Percentiles rank a stretch among this genome's conserved stretches.
Conservation (phyloP, 2,329 filamentous ascomycete genomes). For the Cercospora zeae-maydis region DNA sequence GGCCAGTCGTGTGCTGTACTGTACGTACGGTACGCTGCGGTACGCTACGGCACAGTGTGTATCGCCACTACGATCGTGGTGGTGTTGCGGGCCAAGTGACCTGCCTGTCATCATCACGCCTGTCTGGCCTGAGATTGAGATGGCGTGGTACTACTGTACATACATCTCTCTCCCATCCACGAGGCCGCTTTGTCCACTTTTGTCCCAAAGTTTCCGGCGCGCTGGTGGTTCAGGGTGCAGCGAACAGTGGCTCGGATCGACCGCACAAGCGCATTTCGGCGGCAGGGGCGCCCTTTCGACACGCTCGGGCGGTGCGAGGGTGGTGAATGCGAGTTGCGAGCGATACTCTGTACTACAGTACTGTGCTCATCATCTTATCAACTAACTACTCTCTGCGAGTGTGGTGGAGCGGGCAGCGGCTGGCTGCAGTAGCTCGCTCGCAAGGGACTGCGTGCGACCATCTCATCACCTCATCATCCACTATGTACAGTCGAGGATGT, state of each 20-base stretch:
- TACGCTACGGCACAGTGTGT: no score
- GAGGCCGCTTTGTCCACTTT: neutral
- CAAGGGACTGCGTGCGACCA: neutral
- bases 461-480: neutral
- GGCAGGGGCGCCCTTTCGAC: neutral
- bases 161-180: neutral
- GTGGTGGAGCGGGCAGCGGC: neutral
- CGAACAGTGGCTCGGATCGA: neutral
- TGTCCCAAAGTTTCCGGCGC: neutral
- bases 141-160: no score
- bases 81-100: neutral
- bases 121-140: no score
- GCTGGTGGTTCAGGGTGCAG: neutral
- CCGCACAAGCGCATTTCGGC: neutral
- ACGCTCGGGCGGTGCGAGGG: no score
- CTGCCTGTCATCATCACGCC: neutral
- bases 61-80: no score
- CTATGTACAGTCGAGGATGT: no score
- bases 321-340: no score
- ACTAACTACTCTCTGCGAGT: no score
- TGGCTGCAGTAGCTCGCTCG: neutral
- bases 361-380: no score
- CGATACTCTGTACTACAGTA: no score
- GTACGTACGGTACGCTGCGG: no score
- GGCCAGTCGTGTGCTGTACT: no score